Evolutionary conservation across 805 yeast genomes (phyloP).

Genomic region (Cyberlindnera xishuangbannaensis): DNA sequence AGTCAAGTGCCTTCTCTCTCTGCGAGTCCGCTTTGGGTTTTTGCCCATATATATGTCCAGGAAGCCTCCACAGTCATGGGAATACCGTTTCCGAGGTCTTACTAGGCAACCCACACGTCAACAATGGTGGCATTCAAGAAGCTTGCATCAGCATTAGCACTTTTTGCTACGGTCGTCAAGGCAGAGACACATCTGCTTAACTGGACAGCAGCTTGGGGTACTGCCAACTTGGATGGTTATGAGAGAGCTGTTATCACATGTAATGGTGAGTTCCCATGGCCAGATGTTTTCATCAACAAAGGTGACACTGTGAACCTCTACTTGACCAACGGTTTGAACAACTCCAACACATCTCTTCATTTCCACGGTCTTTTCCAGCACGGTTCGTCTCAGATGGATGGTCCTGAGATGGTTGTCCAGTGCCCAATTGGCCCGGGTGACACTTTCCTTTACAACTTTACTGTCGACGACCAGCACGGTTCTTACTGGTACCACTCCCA

Average conservation of each 20-base stretch:
- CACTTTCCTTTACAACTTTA: conserved; percentile 77
- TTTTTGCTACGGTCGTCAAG: conserved; percentile 5
- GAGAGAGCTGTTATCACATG: conserved; percentile 39
- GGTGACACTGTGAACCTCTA: conserved; percentile 76
- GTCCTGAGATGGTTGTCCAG: conserved; percentile 82
- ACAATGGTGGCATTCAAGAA: conserved; percentile 10
- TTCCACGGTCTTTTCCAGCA: conserved; percentile 88
- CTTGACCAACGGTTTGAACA: conserved; percentile 66
- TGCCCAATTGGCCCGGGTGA: conserved; percentile 87
- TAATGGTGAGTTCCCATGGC: conserved; percentile 71
- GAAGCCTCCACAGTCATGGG: conserved; percentile 1
- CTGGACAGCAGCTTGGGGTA: conserved; percentile 61
- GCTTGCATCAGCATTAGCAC: conserved; percentile 5
- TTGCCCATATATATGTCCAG: conserved; percentile 2
- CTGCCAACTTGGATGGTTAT: conserved; percentile 35
- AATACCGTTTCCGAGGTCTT: neutral
- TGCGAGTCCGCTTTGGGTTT: neutral
- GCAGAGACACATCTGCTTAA: conserved; percentile 52
- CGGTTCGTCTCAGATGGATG: conserved; percentile 79
- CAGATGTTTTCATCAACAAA: conserved; percentile 65
- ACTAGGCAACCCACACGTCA: neutral
- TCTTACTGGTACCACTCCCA: conserved; percentile 98
- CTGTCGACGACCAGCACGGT: conserved; percentile 77
- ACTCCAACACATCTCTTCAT: conserved; percentile 67
- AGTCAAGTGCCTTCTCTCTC: neutral